These are phyloP conservation scores for Tolypocladium cylindrosporum DNA, from an alignment of 2,329 filamentous ascomycete genomes.

Conservation along the genomic window DNA sequence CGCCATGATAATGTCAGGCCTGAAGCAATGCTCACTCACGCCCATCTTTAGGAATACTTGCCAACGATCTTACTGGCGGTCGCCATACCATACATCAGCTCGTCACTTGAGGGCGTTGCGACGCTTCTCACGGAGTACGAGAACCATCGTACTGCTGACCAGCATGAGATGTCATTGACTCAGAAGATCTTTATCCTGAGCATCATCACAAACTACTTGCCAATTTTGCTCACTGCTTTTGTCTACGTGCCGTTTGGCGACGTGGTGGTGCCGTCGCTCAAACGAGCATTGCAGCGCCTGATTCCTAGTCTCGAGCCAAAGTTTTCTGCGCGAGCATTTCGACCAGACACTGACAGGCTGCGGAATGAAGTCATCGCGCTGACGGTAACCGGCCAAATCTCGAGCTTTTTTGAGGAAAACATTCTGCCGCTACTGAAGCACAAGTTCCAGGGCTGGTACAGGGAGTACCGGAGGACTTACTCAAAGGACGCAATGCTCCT, in stretches of 20 bases:
- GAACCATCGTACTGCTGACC: constrained; percentile 63
- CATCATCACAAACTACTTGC: constrained; percentile 72
- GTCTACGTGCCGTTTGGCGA: constrained; percentile 69
- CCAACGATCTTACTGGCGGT: constrained; percentile 63
- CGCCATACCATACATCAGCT: constrained; percentile 54
- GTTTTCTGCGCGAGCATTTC: constrained; percentile 46
- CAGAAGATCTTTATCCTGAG: constrained; percentile 69
- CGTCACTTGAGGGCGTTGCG: constrained; percentile 52
- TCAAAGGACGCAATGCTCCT: constrained; percentile 33
- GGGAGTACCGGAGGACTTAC: constrained; percentile 23
- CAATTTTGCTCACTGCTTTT: constrained; percentile 67
- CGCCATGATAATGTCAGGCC: neutral
- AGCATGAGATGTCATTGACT: constrained; percentile 59
- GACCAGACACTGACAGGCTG: constrained; percentile 55
- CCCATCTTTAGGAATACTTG: constrained; percentile 50
- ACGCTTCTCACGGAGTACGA: constrained; percentile 58
- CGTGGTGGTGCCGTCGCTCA: constrained; percentile 56
- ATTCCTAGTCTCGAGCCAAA: constrained; percentile 30
- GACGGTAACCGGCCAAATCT: constrained; percentile 61
- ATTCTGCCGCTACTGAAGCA: constrained; percentile 61
- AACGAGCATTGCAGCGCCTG: constrained; percentile 46
- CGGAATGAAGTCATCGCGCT: constrained; percentile 68
- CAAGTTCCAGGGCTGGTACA: constrained; percentile 36
- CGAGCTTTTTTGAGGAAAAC: constrained; percentile 63
- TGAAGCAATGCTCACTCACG: neutral